Percentiles rank a stretch among this genome's conserved stretches.
Evolutionary conservation across 768 basidiomycete species (phyloP).

Genomic region (Pluteus cervinus): DNA sequence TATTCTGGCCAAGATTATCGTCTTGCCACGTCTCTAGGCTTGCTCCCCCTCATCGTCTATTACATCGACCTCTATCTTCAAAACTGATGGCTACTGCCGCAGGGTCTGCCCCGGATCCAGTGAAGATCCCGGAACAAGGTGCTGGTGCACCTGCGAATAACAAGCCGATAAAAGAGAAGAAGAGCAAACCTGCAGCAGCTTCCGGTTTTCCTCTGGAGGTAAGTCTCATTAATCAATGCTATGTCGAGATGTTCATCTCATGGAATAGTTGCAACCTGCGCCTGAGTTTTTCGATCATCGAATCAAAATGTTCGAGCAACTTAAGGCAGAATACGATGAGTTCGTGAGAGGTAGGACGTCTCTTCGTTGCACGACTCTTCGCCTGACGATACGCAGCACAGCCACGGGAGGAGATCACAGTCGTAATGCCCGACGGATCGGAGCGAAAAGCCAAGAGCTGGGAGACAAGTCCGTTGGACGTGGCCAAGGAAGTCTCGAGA

Average conservation of each 20-base stretch:
- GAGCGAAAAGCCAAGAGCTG: slow-evolving; percentile 81
- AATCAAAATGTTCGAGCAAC: slow-evolving; percentile 81
- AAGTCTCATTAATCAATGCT: slow-evolving; percentile 8
- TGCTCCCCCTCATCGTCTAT: slow-evolving; percentile 8
- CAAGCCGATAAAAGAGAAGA: slow-evolving; percentile 39
- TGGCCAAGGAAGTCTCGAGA: slow-evolving; percentile 85
- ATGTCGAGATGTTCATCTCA: not conserved
- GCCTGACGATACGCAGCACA: slow-evolving; percentile 40
- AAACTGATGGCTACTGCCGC: slow-evolving; percentile 49
- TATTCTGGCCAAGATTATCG: slow-evolving; percentile 25
- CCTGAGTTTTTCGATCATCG: slow-evolving; percentile 89
- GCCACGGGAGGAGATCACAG: slow-evolving; percentile 74
- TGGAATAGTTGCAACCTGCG: slow-evolving; percentile 62
- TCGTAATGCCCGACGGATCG: slow-evolving; percentile 86
- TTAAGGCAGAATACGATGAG: slow-evolving; percentile 80
- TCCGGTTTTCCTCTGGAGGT: slow-evolving; percentile 65
- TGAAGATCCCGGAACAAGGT: slow-evolving; percentile 39
- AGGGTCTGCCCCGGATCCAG: slow-evolving; percentile 49
- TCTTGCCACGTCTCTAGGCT: slow-evolving; percentile 22
- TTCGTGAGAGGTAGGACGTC: slow-evolving; percentile 59
- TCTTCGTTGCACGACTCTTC: slow-evolving; percentile 4
- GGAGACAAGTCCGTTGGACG: slow-evolving; percentile 91
- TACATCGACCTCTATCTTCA: slow-evolving; percentile 17
- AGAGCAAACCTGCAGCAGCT: slow-evolving; percentile 28
- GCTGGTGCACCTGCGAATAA: slow-evolving; percentile 17